Percentiles rank a stretch among this genome's conserved stretches.
Evolutionary conservation across 1,139 yeast species (phyloP).

Genomic region (Taphrina deformans): DNA sequence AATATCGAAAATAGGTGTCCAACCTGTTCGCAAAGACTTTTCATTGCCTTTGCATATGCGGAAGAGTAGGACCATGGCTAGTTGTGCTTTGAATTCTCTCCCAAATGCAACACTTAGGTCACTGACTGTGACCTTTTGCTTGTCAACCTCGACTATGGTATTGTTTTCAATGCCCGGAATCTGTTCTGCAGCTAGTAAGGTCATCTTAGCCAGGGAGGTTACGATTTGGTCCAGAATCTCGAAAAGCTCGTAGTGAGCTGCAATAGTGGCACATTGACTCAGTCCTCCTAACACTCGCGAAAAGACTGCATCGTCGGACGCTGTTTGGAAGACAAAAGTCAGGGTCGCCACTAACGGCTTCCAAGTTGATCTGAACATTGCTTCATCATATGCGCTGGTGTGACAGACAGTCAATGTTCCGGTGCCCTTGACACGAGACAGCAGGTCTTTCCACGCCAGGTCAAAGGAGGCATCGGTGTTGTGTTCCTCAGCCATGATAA

Average conservation of each 20-base stretch:
- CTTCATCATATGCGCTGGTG: slow-evolving; percentile 60
- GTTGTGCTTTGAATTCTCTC: slow-evolving; percentile 84
- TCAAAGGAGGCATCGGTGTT: slow-evolving; percentile 85
- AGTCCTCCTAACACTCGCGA: slow-evolving; percentile 83
- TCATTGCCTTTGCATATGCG: slow-evolving; percentile 66
- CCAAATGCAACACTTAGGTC: slow-evolving; percentile 84
- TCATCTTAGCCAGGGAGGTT: slow-evolving; percentile 59
- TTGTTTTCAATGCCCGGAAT: slow-evolving; percentile 42
- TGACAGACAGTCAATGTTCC: slow-evolving; percentile 41
- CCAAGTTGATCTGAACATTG: slow-evolving; percentile 64
- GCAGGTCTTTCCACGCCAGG: slow-evolving; percentile 84
- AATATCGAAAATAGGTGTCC: slow-evolving; percentile 60
- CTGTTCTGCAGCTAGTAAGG: slow-evolving; percentile 48
- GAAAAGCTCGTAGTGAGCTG: slow-evolving; percentile 61
- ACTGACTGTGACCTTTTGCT: slow-evolving; percentile 68
- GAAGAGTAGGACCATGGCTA: slow-evolving; percentile 81
- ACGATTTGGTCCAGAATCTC: slow-evolving; percentile 66
- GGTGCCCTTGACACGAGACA: slow-evolving; percentile 50
- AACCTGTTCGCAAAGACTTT: slow-evolving; percentile 52
- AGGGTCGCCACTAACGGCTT: slow-evolving; percentile 66
- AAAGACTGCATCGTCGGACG: slow-evolving; percentile 85
- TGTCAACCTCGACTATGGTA: slow-evolving; percentile 49
- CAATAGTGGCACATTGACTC: slow-evolving; percentile 78
- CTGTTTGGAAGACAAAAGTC: slow-evolving; percentile 75
- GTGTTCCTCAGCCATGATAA: slow-evolving; percentile 97